Evolutionary conservation across 2,329 filamentous ascomycete species (phyloP).

Genomic region (Diaporthe australafricana): DNA sequence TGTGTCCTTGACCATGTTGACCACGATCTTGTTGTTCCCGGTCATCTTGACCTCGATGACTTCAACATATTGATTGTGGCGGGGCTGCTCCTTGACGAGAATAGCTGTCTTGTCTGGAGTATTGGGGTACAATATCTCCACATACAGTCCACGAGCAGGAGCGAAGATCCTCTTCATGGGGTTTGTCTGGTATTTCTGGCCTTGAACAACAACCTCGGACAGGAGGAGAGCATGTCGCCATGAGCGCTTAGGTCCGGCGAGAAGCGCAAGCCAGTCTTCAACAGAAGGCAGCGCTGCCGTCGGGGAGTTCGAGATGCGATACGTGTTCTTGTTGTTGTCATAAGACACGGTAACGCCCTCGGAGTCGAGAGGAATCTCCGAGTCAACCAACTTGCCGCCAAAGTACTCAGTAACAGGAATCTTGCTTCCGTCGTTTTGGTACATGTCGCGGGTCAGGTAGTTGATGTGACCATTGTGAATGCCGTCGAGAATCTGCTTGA

Average conservation of each 20-base stretch:
- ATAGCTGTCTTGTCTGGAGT: conserved; percentile 87
- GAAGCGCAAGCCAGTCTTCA: conserved; percentile 87
- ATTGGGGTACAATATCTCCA: conserved; percentile 87
- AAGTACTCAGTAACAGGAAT: conserved; percentile 96
- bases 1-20: conserved; percentile 93
- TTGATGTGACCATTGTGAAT: conserved; percentile 91
- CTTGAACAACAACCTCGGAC: conserved; percentile 93
- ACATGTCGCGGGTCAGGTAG: conserved; percentile 82
- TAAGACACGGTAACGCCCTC: conserved; percentile 89
- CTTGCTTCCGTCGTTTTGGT: conserved; percentile 76
- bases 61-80: conserved; percentile 87
- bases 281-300: conserved; percentile 79
- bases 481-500: conserved; percentile 92
- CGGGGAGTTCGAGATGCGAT: conserved; percentile 82
- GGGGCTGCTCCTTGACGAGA: conserved; percentile 85
- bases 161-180: conserved; percentile 93
- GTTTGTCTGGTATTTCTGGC: conserved; percentile 97
- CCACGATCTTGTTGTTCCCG: conserved; percentile 81
- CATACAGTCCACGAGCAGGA: conserved; percentile 85
- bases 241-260: conserved; percentile 86
- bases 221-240: conserved; percentile 97
- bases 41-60: conserved; percentile 87
- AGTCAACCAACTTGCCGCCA: conserved; percentile 84
- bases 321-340: conserved; percentile 82
- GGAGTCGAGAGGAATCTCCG: conserved; percentile 78